Evolutionary conservation across 352 stramenopile species (phyloP), one percentile per base, ranked within the genome.

Genomic region (Pilasporangium apinafurcum): DNA sequence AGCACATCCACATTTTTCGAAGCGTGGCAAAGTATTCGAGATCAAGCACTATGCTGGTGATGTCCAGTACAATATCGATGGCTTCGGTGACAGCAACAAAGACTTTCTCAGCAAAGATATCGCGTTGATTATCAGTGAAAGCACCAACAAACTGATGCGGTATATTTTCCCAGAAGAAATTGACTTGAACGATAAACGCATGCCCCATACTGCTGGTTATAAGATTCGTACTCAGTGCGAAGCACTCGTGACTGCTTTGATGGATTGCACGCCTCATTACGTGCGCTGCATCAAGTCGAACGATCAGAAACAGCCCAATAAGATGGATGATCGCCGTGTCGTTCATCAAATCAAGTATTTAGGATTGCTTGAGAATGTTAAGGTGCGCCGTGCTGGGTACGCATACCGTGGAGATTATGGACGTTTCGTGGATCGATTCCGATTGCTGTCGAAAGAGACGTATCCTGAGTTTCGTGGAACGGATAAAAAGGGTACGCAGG

Each of bases 201-300:
- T 89, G 57, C 62, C 80, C 3, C 70, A 86, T 14, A 92, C 83
- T 2, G 83, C 75, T 0, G 79, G 80, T 22, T 87, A 83, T 41
- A 85, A 86, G 36, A 94, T 94, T 27, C 73, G 83, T 21, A 92
- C 80, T 8, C 85, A 96, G 37, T 95, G 85, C 31, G 72, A 92
- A 42, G 83, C 79, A 22, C 78, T 97, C 26, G 86, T 97, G 17
- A 77, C 66, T 0, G 78, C 75, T 8, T 53, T 97, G 20, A 93
- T 95, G 76, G 77, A 92, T 45, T 96, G 87, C 56, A 89, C 87
- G 18, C 87, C 86, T 49, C 82, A 95, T 43, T 96, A 96, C 37
- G 83, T 96, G 37, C 82, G 85, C n/a, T 95, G 83, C 45, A 94
- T 96, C 46, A 96, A 96, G 55, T 90, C 81, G 4, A 96, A 96